phyloP scores from a whole-genome alignment of 768 basidiomycete species.

The Tylopilus subfusipes region DNA sequence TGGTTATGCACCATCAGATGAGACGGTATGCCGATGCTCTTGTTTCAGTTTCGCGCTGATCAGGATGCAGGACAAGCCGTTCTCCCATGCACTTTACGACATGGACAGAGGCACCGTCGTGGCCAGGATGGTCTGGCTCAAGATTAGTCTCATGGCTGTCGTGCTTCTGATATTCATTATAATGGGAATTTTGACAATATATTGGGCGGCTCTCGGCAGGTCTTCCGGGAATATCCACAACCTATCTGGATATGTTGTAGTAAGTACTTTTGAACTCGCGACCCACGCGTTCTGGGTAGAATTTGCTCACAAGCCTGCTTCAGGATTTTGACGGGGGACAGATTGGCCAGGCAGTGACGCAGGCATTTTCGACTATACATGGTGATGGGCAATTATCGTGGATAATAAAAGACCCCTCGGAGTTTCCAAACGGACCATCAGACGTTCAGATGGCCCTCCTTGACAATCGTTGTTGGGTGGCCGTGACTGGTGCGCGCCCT shows the following conservation, averaged over 20 bases:
- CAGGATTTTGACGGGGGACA: constrained; percentile 61
- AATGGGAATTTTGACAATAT: constrained; percentile 51
- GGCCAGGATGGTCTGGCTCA: constrained; percentile 41
- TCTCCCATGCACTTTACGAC: constrained; percentile 30
- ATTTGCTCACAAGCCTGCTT: neutral
- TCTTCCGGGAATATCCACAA: constrained; percentile 36
- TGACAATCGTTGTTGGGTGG: constrained; percentile 53
- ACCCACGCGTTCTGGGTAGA: neutral
- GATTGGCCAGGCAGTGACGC: constrained; percentile 46
- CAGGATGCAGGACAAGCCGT: constrained; percentile 22
- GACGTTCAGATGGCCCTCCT: constrained; percentile 45
- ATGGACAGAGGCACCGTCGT: constrained; percentile 24
- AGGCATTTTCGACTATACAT: constrained; percentile 33
- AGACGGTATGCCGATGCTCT: constrained; percentile 6
- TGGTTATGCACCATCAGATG: neutral
- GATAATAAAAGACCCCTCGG: constrained; percentile 37
- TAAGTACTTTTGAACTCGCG: constrained; percentile 29
- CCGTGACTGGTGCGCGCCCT: constrained; percentile 45
- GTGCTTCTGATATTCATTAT: constrained; percentile 41
- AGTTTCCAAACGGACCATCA: constrained; percentile 43
- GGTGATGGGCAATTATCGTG: constrained; percentile 42
- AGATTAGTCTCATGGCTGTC: constrained; percentile 35
- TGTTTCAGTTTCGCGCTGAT: constrained; percentile 5
- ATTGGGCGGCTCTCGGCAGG: constrained; percentile 57
- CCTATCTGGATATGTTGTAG: constrained; percentile 56